These are phyloP conservation scores for Arachnomyces sp. DNA, from an alignment of 2,329 filamentous ascomycete genomes.

Conservation along the genomic window DNA sequence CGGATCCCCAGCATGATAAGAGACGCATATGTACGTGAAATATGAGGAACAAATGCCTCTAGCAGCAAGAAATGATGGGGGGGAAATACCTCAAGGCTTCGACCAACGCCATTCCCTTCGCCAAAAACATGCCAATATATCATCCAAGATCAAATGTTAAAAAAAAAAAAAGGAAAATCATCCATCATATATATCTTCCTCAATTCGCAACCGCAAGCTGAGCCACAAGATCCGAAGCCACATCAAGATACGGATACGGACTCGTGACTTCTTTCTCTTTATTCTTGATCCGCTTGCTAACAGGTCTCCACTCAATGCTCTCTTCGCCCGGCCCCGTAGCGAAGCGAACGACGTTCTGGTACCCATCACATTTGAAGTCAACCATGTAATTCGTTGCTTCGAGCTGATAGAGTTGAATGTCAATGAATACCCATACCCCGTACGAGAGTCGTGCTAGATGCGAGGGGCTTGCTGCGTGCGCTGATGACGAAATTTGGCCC, in stretches of 20 bases:
- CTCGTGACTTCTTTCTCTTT: constrained; percentile 94
- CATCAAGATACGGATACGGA: constrained; percentile 91
- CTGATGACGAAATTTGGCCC: constrained; percentile 16
- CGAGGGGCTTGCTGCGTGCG: constrained; percentile 33
- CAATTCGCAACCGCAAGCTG: constrained; percentile 76
- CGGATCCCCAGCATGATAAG: no score
- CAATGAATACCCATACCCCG: constrained; percentile 84
- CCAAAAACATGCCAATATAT: no score
- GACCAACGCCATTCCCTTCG: no score
- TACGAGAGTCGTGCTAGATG: constrained; percentile 45
- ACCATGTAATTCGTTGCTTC: constrained; percentile 89
- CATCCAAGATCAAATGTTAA: no score
- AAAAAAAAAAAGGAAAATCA: no score
- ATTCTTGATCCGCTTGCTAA: constrained; percentile 44
- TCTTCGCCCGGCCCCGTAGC: constrained; percentile 12
- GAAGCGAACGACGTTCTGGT: constrained; percentile 70
- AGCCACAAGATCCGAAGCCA: constrained; percentile 85
- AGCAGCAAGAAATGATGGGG: no score
- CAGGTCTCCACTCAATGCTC: constrained; percentile 39
- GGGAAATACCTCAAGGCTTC: no score
- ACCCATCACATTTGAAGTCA: constrained; percentile 97
- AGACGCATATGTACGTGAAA: no score
- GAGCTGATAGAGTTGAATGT: constrained; percentile 93
- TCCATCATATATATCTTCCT: neutral
- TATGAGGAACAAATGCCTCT: no score